A percentile compares a stretch with the other conserved stretches of the same genome.
Conservation (phyloP, 257 asterid species). For the Gardenia jasminoides region DNA sequence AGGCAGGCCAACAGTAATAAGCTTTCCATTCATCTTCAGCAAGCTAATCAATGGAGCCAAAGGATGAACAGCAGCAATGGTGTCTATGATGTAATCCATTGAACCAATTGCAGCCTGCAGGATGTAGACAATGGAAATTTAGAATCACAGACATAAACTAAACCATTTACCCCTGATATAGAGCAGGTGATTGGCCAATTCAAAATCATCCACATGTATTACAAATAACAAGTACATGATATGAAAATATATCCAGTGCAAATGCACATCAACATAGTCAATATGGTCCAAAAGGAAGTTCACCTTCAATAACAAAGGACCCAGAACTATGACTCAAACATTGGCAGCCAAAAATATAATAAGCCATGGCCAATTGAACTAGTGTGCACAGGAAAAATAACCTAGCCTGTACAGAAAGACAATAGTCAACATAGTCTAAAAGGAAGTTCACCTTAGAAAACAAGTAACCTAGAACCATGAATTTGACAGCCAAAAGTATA, state of each 20-base stretch:
- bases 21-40: conserved; percentile 62
- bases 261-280: no score
- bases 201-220: not conserved
- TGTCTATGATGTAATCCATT: conserved; percentile 65
- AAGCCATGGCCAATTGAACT: not conserved
- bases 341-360: not conserved
- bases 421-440: no score
- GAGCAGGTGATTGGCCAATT: not conserved
- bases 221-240: not conserved
- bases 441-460: no score
- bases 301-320: no score
- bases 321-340: not conserved
- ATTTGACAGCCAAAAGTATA: no score
- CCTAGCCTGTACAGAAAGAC: no score
- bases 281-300: no score
- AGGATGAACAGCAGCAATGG: conserved; percentile 50
- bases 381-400: no score
- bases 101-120: conserved; percentile 53
- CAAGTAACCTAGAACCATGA: no score
- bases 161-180: not conserved
- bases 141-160: not conserved
- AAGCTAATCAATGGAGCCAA: conserved; percentile 48
- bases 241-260: no score
- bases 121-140: not conserved
- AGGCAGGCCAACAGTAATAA: conserved; percentile 55